phyloP scores from a whole-genome alignment of 2,329 filamentous ascomycete genomes.

The Massarina eburnea region DNA sequence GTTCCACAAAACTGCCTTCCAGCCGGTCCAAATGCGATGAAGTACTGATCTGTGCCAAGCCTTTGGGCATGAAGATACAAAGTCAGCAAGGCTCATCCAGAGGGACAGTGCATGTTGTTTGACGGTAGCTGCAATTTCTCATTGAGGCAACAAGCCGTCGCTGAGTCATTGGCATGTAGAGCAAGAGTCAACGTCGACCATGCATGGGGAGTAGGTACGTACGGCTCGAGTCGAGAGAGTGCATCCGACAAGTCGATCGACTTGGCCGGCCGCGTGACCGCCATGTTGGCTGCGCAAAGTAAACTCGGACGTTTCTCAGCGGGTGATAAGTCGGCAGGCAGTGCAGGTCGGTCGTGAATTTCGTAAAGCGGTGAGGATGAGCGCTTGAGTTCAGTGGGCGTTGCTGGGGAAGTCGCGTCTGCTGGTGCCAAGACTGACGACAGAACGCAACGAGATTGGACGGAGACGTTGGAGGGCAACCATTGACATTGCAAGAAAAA shows the following conservation, averaged over 20 bases:
- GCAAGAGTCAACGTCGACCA: too few species aligned
- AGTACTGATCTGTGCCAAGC: constrained; percentile 25
- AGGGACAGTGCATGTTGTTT: too few species aligned
- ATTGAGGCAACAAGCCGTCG: too few species aligned
- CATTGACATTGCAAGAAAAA: not conserved
- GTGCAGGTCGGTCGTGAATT: not conserved
- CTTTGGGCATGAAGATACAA: too few species aligned
- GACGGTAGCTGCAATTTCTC: too few species aligned
- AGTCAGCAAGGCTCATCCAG: too few species aligned
- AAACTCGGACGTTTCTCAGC: not conserved
- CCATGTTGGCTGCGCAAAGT: not conserved
- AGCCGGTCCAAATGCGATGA: constrained; percentile 26
- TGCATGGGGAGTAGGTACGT: too few species aligned
- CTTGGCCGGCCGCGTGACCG: not conserved
- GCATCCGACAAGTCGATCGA: constrained; percentile 5
- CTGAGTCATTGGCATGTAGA: too few species aligned
- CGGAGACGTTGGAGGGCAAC: not conserved
- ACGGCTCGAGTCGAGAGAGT: constrained; percentile 16
- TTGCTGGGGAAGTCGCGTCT: not conserved
- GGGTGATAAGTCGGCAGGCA: not conserved
- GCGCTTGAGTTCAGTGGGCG: not conserved
- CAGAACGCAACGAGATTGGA: not conserved
- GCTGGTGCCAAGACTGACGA: not conserved
- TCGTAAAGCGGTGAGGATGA: too few species aligned
- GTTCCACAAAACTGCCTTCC: constrained; percentile 27